Evolutionary conservation across 192 early-diverging fungal genomes (phyloP), one percentile per base, ranked within the genome.

Genomic region (Linnemannia exigua): DNA sequence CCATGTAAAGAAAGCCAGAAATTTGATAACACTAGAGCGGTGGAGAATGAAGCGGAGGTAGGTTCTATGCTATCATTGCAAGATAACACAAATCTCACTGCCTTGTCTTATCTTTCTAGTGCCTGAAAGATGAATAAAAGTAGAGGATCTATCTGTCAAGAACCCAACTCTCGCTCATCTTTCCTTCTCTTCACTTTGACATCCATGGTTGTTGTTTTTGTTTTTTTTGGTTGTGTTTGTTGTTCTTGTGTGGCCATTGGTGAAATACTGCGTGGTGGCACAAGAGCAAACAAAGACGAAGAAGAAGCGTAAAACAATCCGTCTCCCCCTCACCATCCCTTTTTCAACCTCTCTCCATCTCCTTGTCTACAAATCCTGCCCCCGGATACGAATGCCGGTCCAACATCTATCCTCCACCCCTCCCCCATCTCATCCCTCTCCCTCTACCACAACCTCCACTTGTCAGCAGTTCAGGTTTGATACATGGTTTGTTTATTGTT

Each of bases 121-220:
- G 41, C 58, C 31, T 63, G 58, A 63, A 12, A 54, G 52, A 31
- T 63, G 58, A 63, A 63, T 63, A 63, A 63, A 63, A 63, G 58
- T 33, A 31, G 58, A 63, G 28, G 58, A 14, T 31, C 58, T 14
- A 1, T 31, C 58, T 63, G 28, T 63, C 14, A 12, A 31, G 3
- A 14, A 63, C 58, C 2, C 48, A 17, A 2, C 9, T 25, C 28
- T 6, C 22, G 6, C 19, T 3, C 58, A 6, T 63, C 14, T 25
- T 31, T 20, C 52, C 58, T 63, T 12, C 52, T 25, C 52, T 54
- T 63, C 28, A 31, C 58, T 63, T 63, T 63, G 58, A 63, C 28
- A 63, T 63, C 58, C 58, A 31, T 63, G 58, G 58, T 63, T 54
- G 25, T 28, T 31, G 54, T 31, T 63, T 2, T 31, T 28, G 4